Evolutionary conservation across 805 yeast genomes (phyloP).

Genomic region (Spathaspora boniae): DNA sequence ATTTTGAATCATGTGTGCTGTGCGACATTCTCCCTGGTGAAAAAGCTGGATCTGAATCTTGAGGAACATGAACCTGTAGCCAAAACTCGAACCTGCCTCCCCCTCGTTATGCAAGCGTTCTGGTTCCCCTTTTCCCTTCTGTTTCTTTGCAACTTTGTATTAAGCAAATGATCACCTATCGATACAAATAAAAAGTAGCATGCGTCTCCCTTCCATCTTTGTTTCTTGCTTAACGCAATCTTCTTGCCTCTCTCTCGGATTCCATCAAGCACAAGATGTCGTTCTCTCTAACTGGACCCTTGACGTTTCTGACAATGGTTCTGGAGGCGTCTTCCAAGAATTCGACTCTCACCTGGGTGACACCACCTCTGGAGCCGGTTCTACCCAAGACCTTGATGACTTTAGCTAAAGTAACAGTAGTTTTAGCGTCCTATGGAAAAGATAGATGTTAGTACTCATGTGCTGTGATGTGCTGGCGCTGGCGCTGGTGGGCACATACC

Average conservation of each 20-base stretch:
- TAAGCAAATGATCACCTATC: neutral
- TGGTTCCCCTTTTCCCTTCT: neutral
- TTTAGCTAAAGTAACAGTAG: slow-evolving; percentile 99
- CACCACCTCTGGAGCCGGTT: slow-evolving; percentile 99
- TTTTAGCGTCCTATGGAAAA: slow-evolving; percentile 36
- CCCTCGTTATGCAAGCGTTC: neutral
- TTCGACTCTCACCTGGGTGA: slow-evolving; percentile 49
- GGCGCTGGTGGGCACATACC: slow-evolving; percentile 4
- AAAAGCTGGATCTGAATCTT: no score
- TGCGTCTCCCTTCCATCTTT: slow-evolving; percentile 21
- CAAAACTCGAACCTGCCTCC: no score
- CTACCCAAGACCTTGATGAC: slow-evolving; percentile 99
- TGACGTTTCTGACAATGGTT: slow-evolving; percentile 49
- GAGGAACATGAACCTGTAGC: no score
- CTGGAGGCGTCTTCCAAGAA: slow-evolving; percentile 46
- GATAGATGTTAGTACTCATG: slow-evolving; percentile 6
- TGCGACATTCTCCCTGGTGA: no score
- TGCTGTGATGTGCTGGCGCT: neutral
- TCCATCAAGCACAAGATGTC: slow-evolving; percentile 99
- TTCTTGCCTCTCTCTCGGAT: slow-evolving; percentile 86
- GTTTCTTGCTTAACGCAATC: slow-evolving; percentile 52
- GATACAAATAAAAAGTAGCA: neutral
- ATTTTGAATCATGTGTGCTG: no score
- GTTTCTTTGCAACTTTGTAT: neutral
- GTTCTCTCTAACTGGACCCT: slow-evolving; percentile 56